Base-by-base conservation (phyloP, 169 alveolate species). In the Toxoplasma gondii region DNA sequence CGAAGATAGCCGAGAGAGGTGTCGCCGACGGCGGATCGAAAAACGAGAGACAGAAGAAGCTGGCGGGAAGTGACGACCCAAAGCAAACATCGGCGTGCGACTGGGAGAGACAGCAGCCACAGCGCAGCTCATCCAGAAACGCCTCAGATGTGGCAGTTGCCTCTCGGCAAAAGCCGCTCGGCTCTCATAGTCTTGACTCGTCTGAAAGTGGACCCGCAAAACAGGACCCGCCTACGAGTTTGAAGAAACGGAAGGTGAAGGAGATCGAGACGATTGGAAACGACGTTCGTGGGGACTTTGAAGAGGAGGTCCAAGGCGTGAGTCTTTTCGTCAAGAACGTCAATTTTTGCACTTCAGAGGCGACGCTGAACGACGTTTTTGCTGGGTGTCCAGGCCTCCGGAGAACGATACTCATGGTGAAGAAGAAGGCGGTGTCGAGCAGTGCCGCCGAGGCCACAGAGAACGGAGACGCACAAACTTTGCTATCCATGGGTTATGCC, bases 241-340 rank as follows among this genome's bases (percentile, higher is more conserved):
- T 34, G 41, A 38, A n/a, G 45, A 74, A n/a, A n/a, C 84, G 36
- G 67, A 41, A 86, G 67, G 78, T 38, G 87, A 36, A 54, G 78
- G 91, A 38, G 24, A 34, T 88, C 74, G 12, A 86, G 81, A 19
- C 41, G 5, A 7, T 53, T 36, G 95, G 45, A 27, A 93, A 38
- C 2, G 93, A 58, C 39, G 94, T 36, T 31, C 95, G 44, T 34
- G 97, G 94, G 44, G 95, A 95, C 27, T 96, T 86, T 16, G 94
- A 84, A 39, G 82, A 41, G 49, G 91, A 69, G 24, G 70, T 74
- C 16, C 96, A 69, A 5, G 69, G 70, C 22, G 94, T 95, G 19
- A 96, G 98, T 88, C 95, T 98, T n/a, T 98, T 98, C 94, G 97
- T 98, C 38, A 98, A 98, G 95, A 98, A 98, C 91, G 67, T 98